phyloP scores from a whole-genome alignment of 1,139 yeast species.

The Spencermartinsiella ligniputridi region DNA sequence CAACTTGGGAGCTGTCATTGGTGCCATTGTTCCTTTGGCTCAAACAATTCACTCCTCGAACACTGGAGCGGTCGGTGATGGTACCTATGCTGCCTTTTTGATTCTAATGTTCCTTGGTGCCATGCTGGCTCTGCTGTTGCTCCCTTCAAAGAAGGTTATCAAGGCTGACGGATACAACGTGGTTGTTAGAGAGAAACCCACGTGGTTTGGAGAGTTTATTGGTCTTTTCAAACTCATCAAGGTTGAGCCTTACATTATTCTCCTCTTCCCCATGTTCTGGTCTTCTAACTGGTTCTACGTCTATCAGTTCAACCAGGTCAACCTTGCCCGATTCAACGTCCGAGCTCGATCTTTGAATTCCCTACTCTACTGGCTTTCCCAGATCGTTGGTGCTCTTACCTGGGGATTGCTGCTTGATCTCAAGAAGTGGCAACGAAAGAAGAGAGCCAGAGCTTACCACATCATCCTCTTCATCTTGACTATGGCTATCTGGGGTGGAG shows the following conservation, averaged over 20 bases:
- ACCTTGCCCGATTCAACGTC: conserved; percentile 50
- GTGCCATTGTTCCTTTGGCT: conserved; percentile 23
- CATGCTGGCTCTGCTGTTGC: conserved; percentile 43
- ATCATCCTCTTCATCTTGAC: conserved; percentile 39
- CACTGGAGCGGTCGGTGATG: conserved; percentile 43
- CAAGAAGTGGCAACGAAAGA: conserved; percentile 39
- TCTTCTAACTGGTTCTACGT: conserved; percentile 63
- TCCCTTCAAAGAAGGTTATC: conserved; percentile 48
- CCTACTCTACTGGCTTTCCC: conserved; percentile 54
- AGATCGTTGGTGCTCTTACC: conserved; percentile 51
- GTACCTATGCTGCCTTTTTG: conserved; percentile 55
- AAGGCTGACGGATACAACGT: conserved; percentile 52
- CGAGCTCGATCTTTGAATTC: conserved; percentile 59
- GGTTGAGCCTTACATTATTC: conserved; percentile 41
- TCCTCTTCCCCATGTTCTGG: conserved; percentile 56
- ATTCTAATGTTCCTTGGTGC: conserved; percentile 50
- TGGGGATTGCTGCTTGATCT: conserved; percentile 48
- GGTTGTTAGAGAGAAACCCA: conserved; percentile 41
- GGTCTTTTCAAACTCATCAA: conserved; percentile 40
- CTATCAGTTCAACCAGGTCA: conserved; percentile 54
- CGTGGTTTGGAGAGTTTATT: conserved; percentile 43
- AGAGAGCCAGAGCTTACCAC: conserved; percentile 47
- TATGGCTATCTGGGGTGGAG: conserved; percentile 59
- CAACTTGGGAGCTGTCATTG: conserved; percentile 57
- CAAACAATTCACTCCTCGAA: conserved; percentile 18